Percentiles rank a stretch among this genome's conserved stretches.
Conservation (phyloP, 2,329 filamentous ascomycete species). For the Waltergamsia citrina region DNA sequence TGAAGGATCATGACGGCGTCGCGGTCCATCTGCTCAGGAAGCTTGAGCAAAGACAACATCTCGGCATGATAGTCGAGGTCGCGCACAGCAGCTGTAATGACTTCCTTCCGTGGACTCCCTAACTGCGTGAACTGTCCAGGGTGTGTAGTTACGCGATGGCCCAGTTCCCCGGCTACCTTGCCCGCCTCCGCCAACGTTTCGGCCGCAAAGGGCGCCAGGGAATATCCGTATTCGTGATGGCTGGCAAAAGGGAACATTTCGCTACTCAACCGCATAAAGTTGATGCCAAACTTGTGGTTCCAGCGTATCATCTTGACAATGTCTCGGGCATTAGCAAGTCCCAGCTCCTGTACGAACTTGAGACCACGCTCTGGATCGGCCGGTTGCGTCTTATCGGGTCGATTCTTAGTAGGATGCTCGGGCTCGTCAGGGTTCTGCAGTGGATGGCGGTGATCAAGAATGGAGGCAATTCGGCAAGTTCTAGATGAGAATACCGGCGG, state of each 20-base stretch:
- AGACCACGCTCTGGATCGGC: slow-evolving; percentile 58
- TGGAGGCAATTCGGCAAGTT: slow-evolving; percentile 84
- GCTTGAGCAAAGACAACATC: slow-evolving; percentile 64
- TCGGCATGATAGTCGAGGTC: slow-evolving; percentile 87
- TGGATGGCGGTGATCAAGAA: slow-evolving; percentile 80
- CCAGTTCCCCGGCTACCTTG: slow-evolving; percentile 63
- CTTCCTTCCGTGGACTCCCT: slow-evolving; percentile 69
- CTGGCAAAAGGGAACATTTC: slow-evolving; percentile 98
- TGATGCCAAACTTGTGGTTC: slow-evolving; percentile 89
- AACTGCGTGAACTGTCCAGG: slow-evolving; percentile 91
- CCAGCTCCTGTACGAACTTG: slow-evolving; percentile 65
- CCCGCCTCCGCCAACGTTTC: slow-evolving; percentile 70
- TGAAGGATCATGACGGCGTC: slow-evolving; percentile 94
- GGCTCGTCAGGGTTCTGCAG: slow-evolving; percentile 66
- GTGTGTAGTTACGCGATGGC: slow-evolving; percentile 82
- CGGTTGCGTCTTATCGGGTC: slow-evolving; percentile 65
- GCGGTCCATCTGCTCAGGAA: slow-evolving; percentile 68
- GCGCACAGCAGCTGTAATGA: slow-evolving; percentile 66
- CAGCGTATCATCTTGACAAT: slow-evolving; percentile 79
- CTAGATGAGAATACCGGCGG: slow-evolving; percentile 84
- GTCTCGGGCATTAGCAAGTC: slow-evolving; percentile 74
- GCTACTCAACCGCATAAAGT: slow-evolving; percentile 83
- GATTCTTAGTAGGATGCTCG: slow-evolving; percentile 76
- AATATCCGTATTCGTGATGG: slow-evolving; percentile 80
- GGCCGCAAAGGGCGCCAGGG: slow-evolving; percentile 71